Evolutionary conservation across 2,329 filamentous ascomycete species (phyloP), one percentile per base, ranked within the genome.

Genomic region (Parastagonospora nodorum): DNA sequence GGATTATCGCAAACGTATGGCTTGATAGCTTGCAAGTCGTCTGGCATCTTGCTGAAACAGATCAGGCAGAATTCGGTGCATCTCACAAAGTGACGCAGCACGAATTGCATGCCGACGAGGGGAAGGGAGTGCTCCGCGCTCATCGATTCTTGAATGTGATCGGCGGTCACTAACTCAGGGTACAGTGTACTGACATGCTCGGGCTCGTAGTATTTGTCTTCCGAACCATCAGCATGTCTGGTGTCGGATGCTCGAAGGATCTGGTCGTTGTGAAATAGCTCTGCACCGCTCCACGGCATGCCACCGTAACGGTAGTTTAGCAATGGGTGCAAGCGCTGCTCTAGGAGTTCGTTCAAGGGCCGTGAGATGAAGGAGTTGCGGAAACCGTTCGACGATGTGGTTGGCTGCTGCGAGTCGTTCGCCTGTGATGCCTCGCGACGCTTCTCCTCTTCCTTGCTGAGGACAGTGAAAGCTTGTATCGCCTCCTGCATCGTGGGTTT

Each of bases 11-110:
- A 97, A 38, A 96, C 90, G 54, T 81, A 81, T 2, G 89, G 89
- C 60, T 89, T 90, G 52, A 92, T 77, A 1, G 88, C 84, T 61
- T 87, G 84, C 32, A 93, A 86, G 0, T 84, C 82, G 2, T 80
- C 80, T 1, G 82, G 72, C 31, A 90, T 81, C 58, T 82, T 87
- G 58, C 83, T 82, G 71, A 95, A 89, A 64, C 92, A 97, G 19
- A 92, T 86, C 47, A 96, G 81, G 71, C 92, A 97, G 71, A 93
- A 96, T 46, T 94, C 86, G 0, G 89, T 91, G 69, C 90, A 96
- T 51, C 85, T 86, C 7, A 89, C 82, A 52, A 96, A 85, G 63
- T 92, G 89, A 1, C 87, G 85, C 24, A 96, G 77, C 0, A 86
- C 80, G 60, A 92, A 94, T 58, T 95, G 88, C 80, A 90, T 89